Evolutionary conservation across 2,329 filamentous ascomycete genomes (phyloP), one percentile per base, ranked within the genome.

Genomic region (Xylariaceae sp.): DNA sequence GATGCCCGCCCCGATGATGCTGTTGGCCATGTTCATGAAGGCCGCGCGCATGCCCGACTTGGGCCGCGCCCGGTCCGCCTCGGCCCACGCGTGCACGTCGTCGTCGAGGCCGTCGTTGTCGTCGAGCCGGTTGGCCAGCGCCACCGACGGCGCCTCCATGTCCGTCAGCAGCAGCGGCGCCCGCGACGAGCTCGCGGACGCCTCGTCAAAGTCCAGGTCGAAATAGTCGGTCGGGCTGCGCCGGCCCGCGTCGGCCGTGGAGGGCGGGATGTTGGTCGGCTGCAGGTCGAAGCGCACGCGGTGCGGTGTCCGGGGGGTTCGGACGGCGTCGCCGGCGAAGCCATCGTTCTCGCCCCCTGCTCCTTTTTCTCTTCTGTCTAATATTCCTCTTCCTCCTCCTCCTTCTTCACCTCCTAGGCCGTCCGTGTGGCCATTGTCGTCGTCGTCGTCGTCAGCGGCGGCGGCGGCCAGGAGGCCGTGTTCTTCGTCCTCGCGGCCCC

Each of bases 21-120:
- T 93, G 65, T 98, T 98, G 43, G 92, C 90, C 92, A 98, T 98
- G 63, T 98, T 98, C 88, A 96, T 94, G 49, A 98, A 96, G 3
- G 92, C 90, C 56, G 83, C 86, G 42, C 75, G 71, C 63, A 96
- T 72, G 5, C 83, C 83, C 37, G 86, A 94, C 63, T 90, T 90
- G 29, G 90, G 88, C 36, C 89, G 72, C 25, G 53, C 52, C 36
- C 69, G 66, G 54, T 80, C 74, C 21, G 65, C 61, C 47, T 72
- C 68, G 5, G 68, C 70, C 60, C 67, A 69, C 26, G 63, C 53
- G 33, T 66, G 57, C 17, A 66, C 58, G 45, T 68, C 64, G 27
- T 61, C 58, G 29, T 52, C 56, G 40, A 50, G 49, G 18, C 55
- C 54, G 43, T 61, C 61, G 66, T 66, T 46, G 60, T 50, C 50